Evolutionary conservation across 176 grass and related monocot species (phyloP).

Genomic region (Hordeum marinum): DNA sequence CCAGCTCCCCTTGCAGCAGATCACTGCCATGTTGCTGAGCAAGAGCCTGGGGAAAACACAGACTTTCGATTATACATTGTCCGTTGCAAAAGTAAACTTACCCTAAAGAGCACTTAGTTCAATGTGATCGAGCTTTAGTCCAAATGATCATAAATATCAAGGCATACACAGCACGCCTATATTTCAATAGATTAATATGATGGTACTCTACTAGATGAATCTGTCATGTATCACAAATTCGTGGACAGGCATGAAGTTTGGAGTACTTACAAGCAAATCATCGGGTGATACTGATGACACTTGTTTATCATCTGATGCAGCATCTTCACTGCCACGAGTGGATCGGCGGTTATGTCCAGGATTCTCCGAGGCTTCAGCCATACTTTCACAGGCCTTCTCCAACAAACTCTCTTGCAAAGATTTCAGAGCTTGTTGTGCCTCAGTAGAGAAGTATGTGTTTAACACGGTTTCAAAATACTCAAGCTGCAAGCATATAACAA

Average conservation of each 20-base stretch:
- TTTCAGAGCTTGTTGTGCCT: conserved; percentile 84
- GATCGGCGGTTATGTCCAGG: conserved; percentile 73
- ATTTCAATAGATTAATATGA: not conserved
- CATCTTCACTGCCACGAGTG: conserved; percentile 92
- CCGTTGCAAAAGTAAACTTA: not conserved
- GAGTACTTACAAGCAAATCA: conserved; percentile 90
- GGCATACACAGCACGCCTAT: not conserved
- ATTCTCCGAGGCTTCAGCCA: conserved; percentile 64
- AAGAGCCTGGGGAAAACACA: conserved; percentile 48
- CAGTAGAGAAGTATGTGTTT: conserved; percentile 66
- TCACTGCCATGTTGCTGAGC: conserved; percentile 76
- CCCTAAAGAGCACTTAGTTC: not conserved
- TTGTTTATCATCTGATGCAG: conserved; percentile 78
- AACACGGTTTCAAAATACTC: conserved; percentile 92
- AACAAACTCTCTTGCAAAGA: conserved; percentile 83
- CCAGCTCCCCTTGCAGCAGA: conserved; percentile 79
- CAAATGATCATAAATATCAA: not conserved
- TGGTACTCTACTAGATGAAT: not conserved
- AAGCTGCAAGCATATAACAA: conserved; percentile 52
- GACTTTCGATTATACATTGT: not conserved
- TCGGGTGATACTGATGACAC: conserved; percentile 74
- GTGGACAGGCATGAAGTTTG: not conserved
- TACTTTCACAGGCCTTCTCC: conserved; percentile 90
- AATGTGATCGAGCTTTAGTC: not conserved
- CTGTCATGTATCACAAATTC: not conserved